Evolutionary conservation across 2,329 filamentous ascomycete genomes (phyloP).

Genomic region (Coniochaeta sp.): DNA sequence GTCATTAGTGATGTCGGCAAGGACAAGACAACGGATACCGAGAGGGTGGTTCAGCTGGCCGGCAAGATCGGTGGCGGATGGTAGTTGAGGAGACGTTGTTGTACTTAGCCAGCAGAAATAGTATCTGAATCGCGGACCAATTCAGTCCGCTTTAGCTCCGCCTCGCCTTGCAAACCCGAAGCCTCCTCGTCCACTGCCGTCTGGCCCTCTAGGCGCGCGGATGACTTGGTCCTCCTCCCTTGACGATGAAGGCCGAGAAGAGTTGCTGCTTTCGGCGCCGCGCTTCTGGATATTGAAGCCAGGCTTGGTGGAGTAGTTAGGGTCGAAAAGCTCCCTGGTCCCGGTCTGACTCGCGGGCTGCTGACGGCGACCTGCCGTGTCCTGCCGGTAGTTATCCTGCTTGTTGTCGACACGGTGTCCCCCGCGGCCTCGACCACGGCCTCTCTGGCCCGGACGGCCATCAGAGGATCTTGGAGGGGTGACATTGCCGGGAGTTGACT

Average conservation of each 20-base stretch:
- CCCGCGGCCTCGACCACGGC: slow-evolving; percentile 38
- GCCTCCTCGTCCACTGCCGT: slow-evolving; percentile 67
- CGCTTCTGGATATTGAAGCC: slow-evolving; percentile 40
- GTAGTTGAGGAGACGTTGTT: slow-evolving; percentile 39
- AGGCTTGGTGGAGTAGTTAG: slow-evolving; percentile 60
- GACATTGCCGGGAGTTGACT: slow-evolving; percentile 53
- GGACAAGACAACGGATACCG: slow-evolving; percentile 58
- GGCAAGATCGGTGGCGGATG: slow-evolving; percentile 90
- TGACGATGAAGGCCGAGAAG: slow-evolving; percentile 32
- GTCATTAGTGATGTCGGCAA: slow-evolving; percentile 95
- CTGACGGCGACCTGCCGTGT: slow-evolving; percentile 21
- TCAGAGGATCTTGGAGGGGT: slow-evolving; percentile 49
- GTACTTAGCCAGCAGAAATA: not conserved
- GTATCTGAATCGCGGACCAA: not conserved
- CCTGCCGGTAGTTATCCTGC: slow-evolving; percentile 14
- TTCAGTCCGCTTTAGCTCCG: slow-evolving; percentile 36
- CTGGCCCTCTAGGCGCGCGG: slow-evolving; percentile 70
- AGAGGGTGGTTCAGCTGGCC: slow-evolving; percentile 80
- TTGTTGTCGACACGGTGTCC: slow-evolving; percentile 23
- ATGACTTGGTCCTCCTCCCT: slow-evolving; percentile 61
- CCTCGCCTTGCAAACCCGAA: slow-evolving; percentile 69
- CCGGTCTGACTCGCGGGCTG: slow-evolving; percentile 14
- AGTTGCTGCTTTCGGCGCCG: slow-evolving; percentile 27
- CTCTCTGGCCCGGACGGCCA: slow-evolving; percentile 32
- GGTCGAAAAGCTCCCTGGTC: slow-evolving; percentile 68